Evolutionary conservation across 331 rosid genomes (phyloP).

Genomic region (Ulmus americana): DNA sequence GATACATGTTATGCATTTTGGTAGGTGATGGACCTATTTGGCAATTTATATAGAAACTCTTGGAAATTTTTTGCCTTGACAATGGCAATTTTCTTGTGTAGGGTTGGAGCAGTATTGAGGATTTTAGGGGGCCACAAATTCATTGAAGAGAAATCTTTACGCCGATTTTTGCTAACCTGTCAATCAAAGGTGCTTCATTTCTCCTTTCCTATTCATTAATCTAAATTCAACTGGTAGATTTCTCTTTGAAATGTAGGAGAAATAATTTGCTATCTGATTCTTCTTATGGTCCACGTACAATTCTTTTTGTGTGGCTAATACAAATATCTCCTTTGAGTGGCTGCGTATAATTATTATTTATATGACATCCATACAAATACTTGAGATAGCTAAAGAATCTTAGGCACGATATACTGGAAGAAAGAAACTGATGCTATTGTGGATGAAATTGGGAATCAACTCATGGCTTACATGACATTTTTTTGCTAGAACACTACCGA

Average conservation of each 20-base stretch:
- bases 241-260: background rate
- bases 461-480: background rate
- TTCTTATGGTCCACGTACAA: constrained; percentile 5
- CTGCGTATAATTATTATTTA: background rate
- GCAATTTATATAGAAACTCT: constrained; percentile 11
- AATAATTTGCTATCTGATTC: background rate
- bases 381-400: background rate
- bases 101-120: constrained; percentile 77
- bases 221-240: background rate
- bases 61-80: constrained; percentile 29
- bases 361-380: background rate
- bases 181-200: constrained; percentile 57
- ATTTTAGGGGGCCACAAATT: constrained; percentile 63
- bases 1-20: constrained; percentile 96
- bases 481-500: too few relatives aligned
- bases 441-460: background rate
- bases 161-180: constrained; percentile 59
- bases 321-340: background rate
- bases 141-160: constrained; percentile 54
- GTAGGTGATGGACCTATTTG: constrained; percentile 36
- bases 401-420: background rate
- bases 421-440: background rate
- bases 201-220: constrained; percentile 3
- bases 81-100: constrained; percentile 23
- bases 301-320: background rate